Evolutionary conservation across 2,329 filamentous ascomycete species (phyloP).

Genomic region (Exophiala sp.): DNA sequence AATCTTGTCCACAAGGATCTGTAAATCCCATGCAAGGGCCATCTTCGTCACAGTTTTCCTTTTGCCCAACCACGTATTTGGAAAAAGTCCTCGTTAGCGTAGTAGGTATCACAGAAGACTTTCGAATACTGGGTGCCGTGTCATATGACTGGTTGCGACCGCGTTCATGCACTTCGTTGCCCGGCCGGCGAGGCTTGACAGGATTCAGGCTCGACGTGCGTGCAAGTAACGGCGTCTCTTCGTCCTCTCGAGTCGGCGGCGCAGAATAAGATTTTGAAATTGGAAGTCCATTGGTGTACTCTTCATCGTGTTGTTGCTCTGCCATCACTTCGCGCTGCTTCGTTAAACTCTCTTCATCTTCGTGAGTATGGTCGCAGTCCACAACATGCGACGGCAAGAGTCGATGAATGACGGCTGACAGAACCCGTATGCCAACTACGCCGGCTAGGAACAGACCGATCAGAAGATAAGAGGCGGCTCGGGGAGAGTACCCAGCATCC

Average conservation of each 20-base stretch:
- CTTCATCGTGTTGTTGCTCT: slow-evolving; percentile 27
- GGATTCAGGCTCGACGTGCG: slow-evolving; percentile 19
- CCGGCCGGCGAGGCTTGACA: slow-evolving; percentile 7
- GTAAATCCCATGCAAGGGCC: slow-evolving; percentile 58
- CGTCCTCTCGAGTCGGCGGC: slow-evolving; percentile 11
- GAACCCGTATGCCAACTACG: slow-evolving; percentile 42
- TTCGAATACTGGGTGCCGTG: slow-evolving; percentile 23
- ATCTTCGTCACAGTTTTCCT: slow-evolving; percentile 50
- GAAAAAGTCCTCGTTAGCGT: slow-evolving; percentile 40
- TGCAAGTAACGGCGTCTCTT: slow-evolving; percentile 29
- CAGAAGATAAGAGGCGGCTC: slow-evolving; percentile 52
- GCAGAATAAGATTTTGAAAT: slow-evolving; percentile 7
- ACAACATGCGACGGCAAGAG: slow-evolving; percentile 45
- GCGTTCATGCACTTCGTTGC: slow-evolving; percentile 2
- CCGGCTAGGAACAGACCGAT: slow-evolving; percentile 46
- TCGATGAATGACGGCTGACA: slow-evolving; percentile 43
- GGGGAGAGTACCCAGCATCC: slow-evolving; percentile 60
- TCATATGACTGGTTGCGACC: slow-evolving; percentile 15
- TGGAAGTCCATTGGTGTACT: slow-evolving; percentile 25
- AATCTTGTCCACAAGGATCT: slow-evolving; percentile 56
- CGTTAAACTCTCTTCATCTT: slow-evolving; percentile 34
- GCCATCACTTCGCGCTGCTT: slow-evolving; percentile 26
- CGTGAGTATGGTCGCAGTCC: slow-evolving; percentile 45
- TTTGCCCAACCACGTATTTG: slow-evolving; percentile 46
- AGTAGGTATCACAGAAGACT: slow-evolving; percentile 34